These are phyloP conservation scores for Termitomyces heimii DNA, from an alignment of 768 basidiomycete genomes.

Conservation along the genomic window DNA sequence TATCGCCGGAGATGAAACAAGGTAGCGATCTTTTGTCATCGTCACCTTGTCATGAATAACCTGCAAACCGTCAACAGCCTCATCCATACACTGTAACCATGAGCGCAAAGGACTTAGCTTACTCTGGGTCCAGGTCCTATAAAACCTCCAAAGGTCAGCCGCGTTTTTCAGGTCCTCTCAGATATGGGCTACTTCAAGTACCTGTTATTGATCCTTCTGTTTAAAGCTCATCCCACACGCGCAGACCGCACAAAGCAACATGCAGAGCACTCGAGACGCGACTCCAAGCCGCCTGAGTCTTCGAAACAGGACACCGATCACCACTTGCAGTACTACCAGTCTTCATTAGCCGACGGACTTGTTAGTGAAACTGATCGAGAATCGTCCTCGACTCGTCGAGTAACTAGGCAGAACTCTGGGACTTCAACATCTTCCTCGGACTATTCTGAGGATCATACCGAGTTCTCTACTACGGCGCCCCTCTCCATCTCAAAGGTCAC, in stretches of 20 bases:
- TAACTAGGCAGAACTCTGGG: conserved; percentile 23
- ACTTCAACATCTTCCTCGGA: conserved; percentile 42
- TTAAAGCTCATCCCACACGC: conserved; percentile 6
- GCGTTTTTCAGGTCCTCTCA: neutral
- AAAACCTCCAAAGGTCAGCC: conserved; percentile 6
- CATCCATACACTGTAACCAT: conserved; percentile 6
- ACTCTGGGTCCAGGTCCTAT: conserved; percentile 10
- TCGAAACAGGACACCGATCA: conserved; percentile 14
- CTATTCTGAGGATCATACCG: conserved; percentile 40
- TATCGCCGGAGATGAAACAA: conserved; percentile 13
- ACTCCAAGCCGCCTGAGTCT: conserved; percentile 3
- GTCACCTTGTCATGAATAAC: conserved; percentile 8
- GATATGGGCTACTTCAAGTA: conserved; percentile 3
- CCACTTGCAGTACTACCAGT: conserved; percentile 40
- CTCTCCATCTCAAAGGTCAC: conserved; percentile 22
- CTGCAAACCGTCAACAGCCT: neutral
- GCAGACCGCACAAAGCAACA: conserved; percentile 7
- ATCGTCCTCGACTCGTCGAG: conserved; percentile 14
- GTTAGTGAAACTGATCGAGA: conserved; percentile 19
- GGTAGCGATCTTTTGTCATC: neutral
- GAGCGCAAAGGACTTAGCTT: conserved; percentile 9
- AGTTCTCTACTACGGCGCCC: conserved; percentile 15
- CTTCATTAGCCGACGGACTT: conserved; percentile 37
- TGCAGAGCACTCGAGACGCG: conserved; percentile 9
- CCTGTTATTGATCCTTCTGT: conserved; percentile 5